Conservation (phyloP, 2,329 filamentous ascomycete species). For the Sarocladiaceae sp. region DNA sequence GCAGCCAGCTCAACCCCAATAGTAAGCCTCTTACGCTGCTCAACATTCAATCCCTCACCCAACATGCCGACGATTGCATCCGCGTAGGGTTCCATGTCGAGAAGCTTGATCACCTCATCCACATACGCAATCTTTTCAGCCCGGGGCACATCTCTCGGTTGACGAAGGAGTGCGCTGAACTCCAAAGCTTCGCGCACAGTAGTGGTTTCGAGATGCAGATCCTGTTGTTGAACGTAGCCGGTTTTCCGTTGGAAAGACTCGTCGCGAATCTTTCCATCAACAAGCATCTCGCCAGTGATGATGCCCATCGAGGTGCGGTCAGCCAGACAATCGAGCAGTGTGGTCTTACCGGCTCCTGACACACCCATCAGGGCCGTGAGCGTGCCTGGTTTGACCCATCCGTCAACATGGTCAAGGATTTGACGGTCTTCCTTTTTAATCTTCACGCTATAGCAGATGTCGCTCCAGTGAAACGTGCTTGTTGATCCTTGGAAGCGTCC, state of each 20-base stretch:
- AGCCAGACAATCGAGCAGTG: constrained; percentile 76
- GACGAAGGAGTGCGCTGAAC: constrained; percentile 79
- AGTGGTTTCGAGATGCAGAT: constrained; percentile 74
- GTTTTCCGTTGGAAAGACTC: constrained; percentile 81
- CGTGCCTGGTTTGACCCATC: constrained; percentile 72
- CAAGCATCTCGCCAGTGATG: constrained; percentile 71
- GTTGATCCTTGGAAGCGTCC: constrained; percentile 21
- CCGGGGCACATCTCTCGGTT: constrained; percentile 62
- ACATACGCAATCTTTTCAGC: constrained; percentile 78
- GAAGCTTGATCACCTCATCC: constrained; percentile 66
- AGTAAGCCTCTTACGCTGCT: constrained; percentile 54
- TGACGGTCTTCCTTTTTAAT: constrained; percentile 61
- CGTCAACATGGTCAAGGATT: constrained; percentile 67
- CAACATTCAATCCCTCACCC: constrained; percentile 54
- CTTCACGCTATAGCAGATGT: constrained; percentile 71
- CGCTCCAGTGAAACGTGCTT: constrained; percentile 63
- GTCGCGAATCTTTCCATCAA: constrained; percentile 60
- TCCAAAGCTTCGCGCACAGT: constrained; percentile 80
- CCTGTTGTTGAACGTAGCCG: constrained; percentile 84
- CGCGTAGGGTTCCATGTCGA: constrained; percentile 59
- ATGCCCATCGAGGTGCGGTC: constrained; percentile 81
- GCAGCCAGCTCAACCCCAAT: constrained; percentile 53
- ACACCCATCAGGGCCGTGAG: constrained; percentile 67
- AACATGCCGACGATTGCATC: constrained; percentile 58
- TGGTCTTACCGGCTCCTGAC: constrained; percentile 83